Conservation (phyloP, 129 eudicot species). For the Logfia minima region DNA sequence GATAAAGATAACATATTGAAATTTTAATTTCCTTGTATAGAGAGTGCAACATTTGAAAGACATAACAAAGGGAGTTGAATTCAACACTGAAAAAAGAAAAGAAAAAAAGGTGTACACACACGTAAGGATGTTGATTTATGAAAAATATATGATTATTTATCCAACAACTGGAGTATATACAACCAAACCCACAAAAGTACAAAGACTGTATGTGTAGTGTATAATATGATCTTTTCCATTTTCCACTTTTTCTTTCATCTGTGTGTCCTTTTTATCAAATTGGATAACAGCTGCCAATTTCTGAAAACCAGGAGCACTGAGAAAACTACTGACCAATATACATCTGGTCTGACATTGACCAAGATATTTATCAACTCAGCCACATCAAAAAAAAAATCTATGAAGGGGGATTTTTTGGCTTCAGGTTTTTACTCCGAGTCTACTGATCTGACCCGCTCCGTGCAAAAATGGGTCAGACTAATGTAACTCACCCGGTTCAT, state of each 20-base stretch:
- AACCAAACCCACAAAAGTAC: neutral
- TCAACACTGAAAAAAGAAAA: neutral
- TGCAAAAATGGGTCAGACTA: neutral
- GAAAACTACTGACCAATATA: neutral
- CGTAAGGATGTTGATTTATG: neutral
- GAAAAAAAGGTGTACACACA: neutral
- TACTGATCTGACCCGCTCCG: too few relatives aligned
- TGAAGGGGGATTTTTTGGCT: too few relatives aligned
- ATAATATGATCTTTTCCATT: neutral
- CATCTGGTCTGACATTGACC: neutral
- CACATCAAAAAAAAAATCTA: neutral
- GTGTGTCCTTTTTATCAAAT: constrained; percentile 1
- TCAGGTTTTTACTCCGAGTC: too few relatives aligned
- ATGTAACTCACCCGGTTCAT: neutral
- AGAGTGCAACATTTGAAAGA: neutral
- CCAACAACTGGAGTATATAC: neutral
- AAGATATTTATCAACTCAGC: neutral
- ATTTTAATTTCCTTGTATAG: neutral
- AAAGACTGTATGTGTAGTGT: constrained; percentile 1
- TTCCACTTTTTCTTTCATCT: neutral
- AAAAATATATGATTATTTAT: too few relatives aligned
- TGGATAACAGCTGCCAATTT: constrained; percentile 30
- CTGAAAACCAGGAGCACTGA: constrained; percentile 3
- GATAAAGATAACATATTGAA: neutral
- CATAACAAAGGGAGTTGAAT: neutral